These are phyloP conservation scores for Lecanicillium sp. DNA, from an alignment of 2,329 filamentous ascomycete genomes.

Conservation along the genomic window DNA sequence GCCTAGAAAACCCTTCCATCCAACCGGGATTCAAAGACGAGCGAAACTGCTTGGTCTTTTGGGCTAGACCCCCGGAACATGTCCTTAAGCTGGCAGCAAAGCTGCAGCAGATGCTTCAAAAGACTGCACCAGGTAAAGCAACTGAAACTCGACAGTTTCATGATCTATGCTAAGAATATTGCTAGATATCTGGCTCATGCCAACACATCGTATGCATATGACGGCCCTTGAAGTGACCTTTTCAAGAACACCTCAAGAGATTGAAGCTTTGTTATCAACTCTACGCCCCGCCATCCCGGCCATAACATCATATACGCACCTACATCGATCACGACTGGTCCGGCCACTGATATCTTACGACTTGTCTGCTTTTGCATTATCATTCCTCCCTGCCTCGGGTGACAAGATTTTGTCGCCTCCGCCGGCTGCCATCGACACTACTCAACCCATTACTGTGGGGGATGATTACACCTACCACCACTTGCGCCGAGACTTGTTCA, in stretches of 20 bases:
- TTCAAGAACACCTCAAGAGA: slow-evolving; percentile 62
- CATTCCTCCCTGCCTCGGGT: slow-evolving; percentile 71
- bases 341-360: slow-evolving; percentile 82
- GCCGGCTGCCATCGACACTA: slow-evolving; percentile 27
- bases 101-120: slow-evolving; percentile 58
- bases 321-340: slow-evolving; percentile 64
- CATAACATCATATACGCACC: slow-evolving; percentile 58
- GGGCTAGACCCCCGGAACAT: slow-evolving; percentile 72
- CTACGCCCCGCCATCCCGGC: slow-evolving; percentile 47
- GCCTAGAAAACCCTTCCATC: slow-evolving; percentile 54
- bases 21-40: slow-evolving; percentile 66
- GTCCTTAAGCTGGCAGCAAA: slow-evolving; percentile 58
- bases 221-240: slow-evolving; percentile 82
- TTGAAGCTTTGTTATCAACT: slow-evolving; percentile 49
- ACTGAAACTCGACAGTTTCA: not conserved
- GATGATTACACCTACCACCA: slow-evolving; percentile 85
- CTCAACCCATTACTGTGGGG: slow-evolving; percentile 31
- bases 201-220: slow-evolving; percentile 68
- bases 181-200: slow-evolving; percentile 80
- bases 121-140: slow-evolving; percentile 60
- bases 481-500: slow-evolving; percentile 70
- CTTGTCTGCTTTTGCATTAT: slow-evolving; percentile 74
- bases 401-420: slow-evolving; percentile 37
- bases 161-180: not conserved
- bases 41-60: slow-evolving; percentile 78